phyloP scores from a whole-genome alignment of 192 early-diverging fungal genomes.

The Rhizophagus sp. region DNA sequence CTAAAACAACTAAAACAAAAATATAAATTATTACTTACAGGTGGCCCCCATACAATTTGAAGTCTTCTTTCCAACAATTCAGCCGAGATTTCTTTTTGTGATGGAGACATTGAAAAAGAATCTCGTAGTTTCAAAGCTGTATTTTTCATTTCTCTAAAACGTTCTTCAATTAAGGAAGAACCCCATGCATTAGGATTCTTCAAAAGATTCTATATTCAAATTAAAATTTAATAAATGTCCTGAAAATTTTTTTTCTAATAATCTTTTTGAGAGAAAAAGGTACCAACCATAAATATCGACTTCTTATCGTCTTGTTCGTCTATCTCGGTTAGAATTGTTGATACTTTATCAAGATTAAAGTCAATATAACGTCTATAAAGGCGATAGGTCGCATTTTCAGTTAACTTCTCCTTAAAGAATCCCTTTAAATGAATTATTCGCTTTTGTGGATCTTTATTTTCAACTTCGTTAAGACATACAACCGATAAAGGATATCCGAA shows the following conservation, averaged over 20 bases:
- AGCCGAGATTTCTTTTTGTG: constrained; percentile 44
- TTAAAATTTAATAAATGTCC: background rate
- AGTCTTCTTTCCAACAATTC: constrained; percentile 38
- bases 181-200: constrained; percentile 50
- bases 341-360: constrained; percentile 35
- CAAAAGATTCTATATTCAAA: constrained; percentile 36
- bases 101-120: constrained; percentile 45
- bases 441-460: constrained; percentile 16
- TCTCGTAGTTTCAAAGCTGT: constrained; percentile 36
- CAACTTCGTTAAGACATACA: background rate
- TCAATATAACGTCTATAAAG: constrained; percentile 34
- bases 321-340: constrained; percentile 16
- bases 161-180: background rate
- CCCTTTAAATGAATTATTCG: constrained; percentile 25
- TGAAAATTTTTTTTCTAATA: background rate
- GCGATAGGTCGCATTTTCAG: background rate
- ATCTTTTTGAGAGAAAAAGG: background rate
- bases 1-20: background rate
- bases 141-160: constrained; percentile 34
- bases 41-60: constrained; percentile 54
- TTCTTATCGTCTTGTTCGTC: constrained; percentile 20
- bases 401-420: background rate
- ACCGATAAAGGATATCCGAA: background rate
- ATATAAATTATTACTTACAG: constrained; percentile 34
- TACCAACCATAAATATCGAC: constrained; percentile 24